Conservation (phyloP, 257 asterid species). For the Voacanga thouarsii region DNA sequence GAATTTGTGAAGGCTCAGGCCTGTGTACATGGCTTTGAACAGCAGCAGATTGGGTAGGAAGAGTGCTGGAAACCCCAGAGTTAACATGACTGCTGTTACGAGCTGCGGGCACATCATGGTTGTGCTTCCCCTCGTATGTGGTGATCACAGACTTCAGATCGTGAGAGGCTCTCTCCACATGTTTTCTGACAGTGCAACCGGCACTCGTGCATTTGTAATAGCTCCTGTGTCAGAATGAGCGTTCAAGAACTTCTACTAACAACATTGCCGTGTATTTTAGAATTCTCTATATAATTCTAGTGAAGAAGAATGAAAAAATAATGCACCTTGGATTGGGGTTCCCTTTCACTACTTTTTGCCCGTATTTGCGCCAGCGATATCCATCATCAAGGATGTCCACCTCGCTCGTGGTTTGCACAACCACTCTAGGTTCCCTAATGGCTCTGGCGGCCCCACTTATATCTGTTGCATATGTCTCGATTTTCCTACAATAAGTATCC, state of each 20-base stretch:
- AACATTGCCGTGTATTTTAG: neutral
- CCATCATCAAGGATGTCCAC: slow-evolving; percentile 92
- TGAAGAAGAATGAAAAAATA: neutral
- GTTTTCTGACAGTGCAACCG: slow-evolving; percentile 77
- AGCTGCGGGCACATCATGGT: slow-evolving; percentile 81
- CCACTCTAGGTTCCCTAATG: slow-evolving; percentile 81
- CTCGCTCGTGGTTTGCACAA: slow-evolving; percentile 92
- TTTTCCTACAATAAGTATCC: slow-evolving; percentile 19
- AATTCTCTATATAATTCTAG: neutral
- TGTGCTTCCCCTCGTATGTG: slow-evolving; percentile 85
- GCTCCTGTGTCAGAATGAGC: slow-evolving; percentile 47
- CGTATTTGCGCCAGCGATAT: slow-evolving; percentile 94
- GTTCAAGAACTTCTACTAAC: neutral
- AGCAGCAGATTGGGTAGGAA: slow-evolving; percentile 29
- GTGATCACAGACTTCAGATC: slow-evolving; percentile 79
- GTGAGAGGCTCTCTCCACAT: slow-evolving; percentile 84
- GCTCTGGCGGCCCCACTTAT: slow-evolving; percentile 56
- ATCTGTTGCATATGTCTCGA: slow-evolving; percentile 27
- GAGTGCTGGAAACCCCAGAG: slow-evolving; percentile 27
- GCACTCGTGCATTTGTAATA: slow-evolving; percentile 85
- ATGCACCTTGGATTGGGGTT: slow-evolving; percentile 90
- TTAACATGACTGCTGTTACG: slow-evolving; percentile 64
- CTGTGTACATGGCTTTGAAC: slow-evolving; percentile 36
- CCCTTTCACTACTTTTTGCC: slow-evolving; percentile 93
- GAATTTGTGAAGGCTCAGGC: slow-evolving; percentile 53